phyloP scores from a whole-genome alignment of 2,329 filamentous ascomycete genomes.

The Verticillium albo-atrum region DNA sequence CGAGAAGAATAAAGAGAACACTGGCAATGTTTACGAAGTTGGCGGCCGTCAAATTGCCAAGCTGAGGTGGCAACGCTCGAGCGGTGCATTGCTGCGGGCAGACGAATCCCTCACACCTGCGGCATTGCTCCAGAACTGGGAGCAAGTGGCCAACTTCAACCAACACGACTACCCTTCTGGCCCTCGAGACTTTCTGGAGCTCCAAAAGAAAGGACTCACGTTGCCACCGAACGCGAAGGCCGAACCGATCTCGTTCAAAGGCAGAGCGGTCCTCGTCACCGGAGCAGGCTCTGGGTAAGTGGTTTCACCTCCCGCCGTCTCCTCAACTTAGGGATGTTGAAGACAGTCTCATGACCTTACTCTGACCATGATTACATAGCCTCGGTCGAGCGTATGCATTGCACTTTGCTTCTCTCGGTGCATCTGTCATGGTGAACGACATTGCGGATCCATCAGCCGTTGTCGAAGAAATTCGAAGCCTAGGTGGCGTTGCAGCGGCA shows the following conservation, averaged over 20 bases:
- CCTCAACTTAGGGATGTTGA: neutral
- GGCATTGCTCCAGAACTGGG: slow-evolving; percentile 86
- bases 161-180: slow-evolving; percentile 78
- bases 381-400: slow-evolving; percentile 89
- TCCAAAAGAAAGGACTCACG: slow-evolving; percentile 81
- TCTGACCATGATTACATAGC: slow-evolving; percentile 29
- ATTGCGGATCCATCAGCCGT: slow-evolving; percentile 87
- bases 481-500: slow-evolving; percentile 84
- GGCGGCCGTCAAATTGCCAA: slow-evolving; percentile 92
- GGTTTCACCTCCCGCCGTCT: neutral
- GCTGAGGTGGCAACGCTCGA: slow-evolving; percentile 89
- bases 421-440: slow-evolving; percentile 90
- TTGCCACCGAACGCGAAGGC: slow-evolving; percentile 67
- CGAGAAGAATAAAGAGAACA: slow-evolving; percentile 77
- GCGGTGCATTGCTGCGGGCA: slow-evolving; percentile 82
- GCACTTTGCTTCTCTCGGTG: slow-evolving; percentile 79
- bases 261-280: slow-evolving; percentile 81
- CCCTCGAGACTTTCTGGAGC: slow-evolving; percentile 79
- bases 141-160: slow-evolving; percentile 81
- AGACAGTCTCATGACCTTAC: no score
- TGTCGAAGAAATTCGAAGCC: slow-evolving; percentile 86
- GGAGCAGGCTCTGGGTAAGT: slow-evolving; percentile 75
- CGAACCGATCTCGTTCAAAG: slow-evolving; percentile 74
- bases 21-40: slow-evolving; percentile 86
- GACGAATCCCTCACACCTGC: slow-evolving; percentile 85